These are phyloP conservation scores for Penicillium olsonii DNA, from an alignment of 2,329 filamentous ascomycete species.

Conservation along the genomic window DNA sequence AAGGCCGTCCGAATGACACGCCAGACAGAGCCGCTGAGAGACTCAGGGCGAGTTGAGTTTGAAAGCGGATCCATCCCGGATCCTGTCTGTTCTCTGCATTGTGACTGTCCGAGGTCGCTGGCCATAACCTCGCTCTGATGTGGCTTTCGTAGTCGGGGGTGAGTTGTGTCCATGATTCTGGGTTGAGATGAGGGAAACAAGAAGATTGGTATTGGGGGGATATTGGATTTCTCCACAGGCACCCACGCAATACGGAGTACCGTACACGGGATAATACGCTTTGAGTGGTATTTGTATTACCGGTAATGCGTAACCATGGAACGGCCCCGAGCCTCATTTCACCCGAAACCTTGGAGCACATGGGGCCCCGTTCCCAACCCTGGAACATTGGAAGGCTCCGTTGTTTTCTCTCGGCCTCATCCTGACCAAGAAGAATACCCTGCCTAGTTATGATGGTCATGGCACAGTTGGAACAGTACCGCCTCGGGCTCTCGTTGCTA, in stretches of 20 bases:
- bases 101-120: background rate
- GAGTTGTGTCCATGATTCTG: conserved; percentile 1
- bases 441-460: background rate
- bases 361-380: too few species aligned
- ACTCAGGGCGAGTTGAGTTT: background rate
- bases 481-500: conserved; percentile 66
- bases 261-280: background rate
- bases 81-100: background rate
- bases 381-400: too few species aligned
- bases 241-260: background rate
- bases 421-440: background rate
- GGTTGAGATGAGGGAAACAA: background rate
- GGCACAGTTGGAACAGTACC: background rate
- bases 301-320: background rate
- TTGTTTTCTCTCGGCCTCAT: background rate
- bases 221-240: conserved; percentile 4
- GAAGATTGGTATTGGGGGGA: background rate
- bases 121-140: background rate
- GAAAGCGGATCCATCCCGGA: background rate
- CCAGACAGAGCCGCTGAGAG: conserved; percentile 51
- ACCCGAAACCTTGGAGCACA: background rate
- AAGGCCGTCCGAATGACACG: conserved; percentile 44
- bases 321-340: background rate
- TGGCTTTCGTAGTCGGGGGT: conserved; percentile 9
- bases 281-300: background rate